Percentiles rank a stretch among this genome's conserved stretches.
Evolutionary conservation across 352 stramenopile species (phyloP).

Genomic region (Phytophthora aleatoria): DNA sequence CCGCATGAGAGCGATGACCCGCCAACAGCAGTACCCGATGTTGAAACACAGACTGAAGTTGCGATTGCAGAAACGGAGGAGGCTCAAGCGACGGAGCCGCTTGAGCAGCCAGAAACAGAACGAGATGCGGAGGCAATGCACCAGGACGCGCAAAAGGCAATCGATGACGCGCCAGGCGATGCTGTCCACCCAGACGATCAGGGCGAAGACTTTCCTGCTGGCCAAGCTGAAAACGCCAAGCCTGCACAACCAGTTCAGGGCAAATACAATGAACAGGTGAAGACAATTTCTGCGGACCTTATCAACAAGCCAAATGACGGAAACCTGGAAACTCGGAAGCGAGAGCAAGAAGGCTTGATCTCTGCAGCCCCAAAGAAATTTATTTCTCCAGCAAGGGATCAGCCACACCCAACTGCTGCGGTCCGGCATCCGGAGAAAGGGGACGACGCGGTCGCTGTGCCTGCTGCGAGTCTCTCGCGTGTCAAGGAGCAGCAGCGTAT

Average conservation of each 20-base stretch:
- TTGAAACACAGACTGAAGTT: constrained; percentile 14
- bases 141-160: not conserved
- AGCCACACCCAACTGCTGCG: constrained; percentile 22
- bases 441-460: constrained; percentile 1
- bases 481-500: constrained; percentile 11
- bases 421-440: constrained; percentile 14
- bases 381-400: not conserved
- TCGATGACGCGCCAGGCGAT: constrained; percentile 9
- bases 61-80: constrained; percentile 19
- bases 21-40: not conserved
- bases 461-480: constrained; percentile 15
- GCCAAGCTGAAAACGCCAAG: not conserved
- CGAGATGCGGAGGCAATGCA: not conserved
- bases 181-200: constrained; percentile 20
- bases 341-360: constrained; percentile 2
- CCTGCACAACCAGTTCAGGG: not conserved
- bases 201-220: constrained; percentile 4
- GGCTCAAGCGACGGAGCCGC: constrained; percentile 10
- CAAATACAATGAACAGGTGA: not conserved
- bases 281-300: not conserved
- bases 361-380: constrained; percentile 3
- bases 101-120: constrained; percentile 5
- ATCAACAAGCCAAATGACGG: not conserved
- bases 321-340: not conserved
- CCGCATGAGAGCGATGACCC: not conserved